Conservation (phyloP, 441 rosid species). For the Macaranga tanarius region DNA sequence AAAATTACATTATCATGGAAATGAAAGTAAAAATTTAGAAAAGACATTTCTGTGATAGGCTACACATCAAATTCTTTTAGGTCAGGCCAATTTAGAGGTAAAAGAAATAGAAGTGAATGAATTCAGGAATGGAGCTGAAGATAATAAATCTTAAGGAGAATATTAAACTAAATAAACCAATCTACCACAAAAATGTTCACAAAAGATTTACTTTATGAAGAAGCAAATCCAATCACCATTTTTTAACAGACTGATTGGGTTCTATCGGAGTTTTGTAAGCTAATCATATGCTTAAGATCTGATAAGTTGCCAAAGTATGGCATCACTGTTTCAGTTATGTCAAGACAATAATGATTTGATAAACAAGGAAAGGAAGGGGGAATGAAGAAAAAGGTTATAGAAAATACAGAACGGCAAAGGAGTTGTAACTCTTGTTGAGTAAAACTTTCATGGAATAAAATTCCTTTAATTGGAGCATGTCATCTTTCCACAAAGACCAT, state of each 20-base stretch:
- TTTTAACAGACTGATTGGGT: background rate
- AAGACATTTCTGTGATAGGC: background rate
- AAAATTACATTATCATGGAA: no score
- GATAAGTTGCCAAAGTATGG: background rate
- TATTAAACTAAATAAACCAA: background rate
- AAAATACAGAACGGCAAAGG: background rate
- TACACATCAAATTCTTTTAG: no score
- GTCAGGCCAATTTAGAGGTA: background rate
- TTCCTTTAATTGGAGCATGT: background rate
- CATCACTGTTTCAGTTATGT: background rate
- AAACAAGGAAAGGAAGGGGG: background rate
- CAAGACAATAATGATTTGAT: background rate
- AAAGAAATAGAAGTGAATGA: no score
- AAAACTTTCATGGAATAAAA: background rate
- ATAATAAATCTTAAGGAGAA: background rate
- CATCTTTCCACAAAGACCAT: no score
- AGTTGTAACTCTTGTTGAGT: background rate
- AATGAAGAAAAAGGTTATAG: background rate
- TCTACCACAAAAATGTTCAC: background rate
- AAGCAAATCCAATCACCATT: background rate
- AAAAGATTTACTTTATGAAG: background rate
- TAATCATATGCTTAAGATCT: background rate
- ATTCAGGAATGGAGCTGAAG: no score
- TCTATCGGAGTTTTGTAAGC: background rate
- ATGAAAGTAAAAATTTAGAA: no score